These are phyloP conservation scores for Sherardia arvensis DNA, from an alignment of 257 asterid genomes.

Conservation along the genomic window DNA sequence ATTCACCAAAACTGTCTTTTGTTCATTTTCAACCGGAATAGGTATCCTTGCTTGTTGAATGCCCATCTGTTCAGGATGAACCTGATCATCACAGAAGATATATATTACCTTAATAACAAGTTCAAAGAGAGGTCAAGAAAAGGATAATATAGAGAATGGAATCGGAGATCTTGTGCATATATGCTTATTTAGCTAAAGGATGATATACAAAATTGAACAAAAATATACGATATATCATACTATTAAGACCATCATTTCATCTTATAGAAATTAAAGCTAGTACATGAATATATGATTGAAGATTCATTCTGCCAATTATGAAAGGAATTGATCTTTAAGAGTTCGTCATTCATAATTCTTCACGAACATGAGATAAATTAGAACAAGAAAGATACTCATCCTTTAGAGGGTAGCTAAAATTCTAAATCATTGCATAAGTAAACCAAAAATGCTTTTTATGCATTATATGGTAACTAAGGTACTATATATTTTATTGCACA, in stretches of 20 bases:
- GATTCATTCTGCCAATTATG: too few relatives aligned
- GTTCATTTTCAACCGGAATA: slow-evolving; percentile 74
- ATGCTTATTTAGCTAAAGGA: too few relatives aligned
- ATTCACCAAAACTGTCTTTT: slow-evolving; percentile 82
- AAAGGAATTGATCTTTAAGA: neutral
- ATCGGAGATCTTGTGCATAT: neutral
- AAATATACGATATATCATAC: neutral
- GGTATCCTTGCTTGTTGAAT: slow-evolving; percentile 74
- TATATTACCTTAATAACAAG: too few relatives aligned
- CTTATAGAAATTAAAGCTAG: too few relatives aligned
- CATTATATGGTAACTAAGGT: neutral
- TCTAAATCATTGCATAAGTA: neutral
- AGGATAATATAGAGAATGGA: neutral
- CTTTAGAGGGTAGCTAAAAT: neutral
- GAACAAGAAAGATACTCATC: neutral
- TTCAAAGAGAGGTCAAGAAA: neutral
- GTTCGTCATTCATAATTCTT: too few relatives aligned
- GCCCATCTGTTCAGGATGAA: slow-evolving; percentile 51
- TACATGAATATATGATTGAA: too few relatives aligned
- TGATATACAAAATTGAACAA: neutral
- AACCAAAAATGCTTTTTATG: neutral
- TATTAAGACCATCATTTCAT: too few relatives aligned
- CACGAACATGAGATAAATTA: too few relatives aligned
- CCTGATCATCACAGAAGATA: slow-evolving; percentile 23
- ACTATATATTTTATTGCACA: too few relatives aligned